Conservation (phyloP, 2,329 filamentous ascomycete genomes). For the Celoporthe dispersa region DNA sequence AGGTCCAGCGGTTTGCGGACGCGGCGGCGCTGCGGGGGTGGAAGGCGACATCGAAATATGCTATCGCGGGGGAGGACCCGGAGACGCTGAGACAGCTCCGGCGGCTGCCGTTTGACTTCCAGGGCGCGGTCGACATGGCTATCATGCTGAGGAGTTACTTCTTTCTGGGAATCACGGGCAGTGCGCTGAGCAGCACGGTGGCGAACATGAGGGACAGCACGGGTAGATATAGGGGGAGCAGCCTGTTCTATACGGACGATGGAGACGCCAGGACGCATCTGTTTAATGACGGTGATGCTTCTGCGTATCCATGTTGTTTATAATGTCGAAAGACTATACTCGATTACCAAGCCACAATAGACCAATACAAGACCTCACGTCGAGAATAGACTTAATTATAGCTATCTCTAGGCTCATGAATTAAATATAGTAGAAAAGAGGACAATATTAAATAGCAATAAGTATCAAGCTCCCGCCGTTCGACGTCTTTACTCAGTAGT, state of each 20-base stretch:
- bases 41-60: slow-evolving; percentile 42
- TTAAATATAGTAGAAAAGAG: no score
- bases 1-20: slow-evolving; percentile 38
- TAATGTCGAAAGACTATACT: slow-evolving; percentile 11
- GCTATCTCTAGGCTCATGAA: no score
- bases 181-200: slow-evolving; percentile 36
- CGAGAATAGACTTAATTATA: not conserved
- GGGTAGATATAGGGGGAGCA: slow-evolving; percentile 38
- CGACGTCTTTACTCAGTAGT: no score
- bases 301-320: slow-evolving; percentile 38
- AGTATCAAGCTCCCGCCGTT: no score
- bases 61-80: slow-evolving; percentile 32
- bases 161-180: slow-evolving; percentile 38
- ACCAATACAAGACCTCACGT: not conserved
- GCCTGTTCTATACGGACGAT: slow-evolving; percentile 33
- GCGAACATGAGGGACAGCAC: slow-evolving; percentile 37
- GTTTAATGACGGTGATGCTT: slow-evolving; percentile 37
- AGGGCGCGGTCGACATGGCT: slow-evolving; percentile 38
- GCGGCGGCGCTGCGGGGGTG: slow-evolving; percentile 39
- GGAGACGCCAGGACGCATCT: slow-evolving; percentile 37
- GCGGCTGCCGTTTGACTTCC: slow-evolving; percentile 37
- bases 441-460: not conserved
- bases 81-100: slow-evolving; percentile 33
- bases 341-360: not conserved
- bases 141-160: slow-evolving; percentile 37